Percentiles rank a stretch among this genome's conserved stretches.
These are phyloP conservation scores for Ustilago sp. DNA, from an alignment of 1,284 basidiomycete species.

Conservation along the genomic window DNA sequence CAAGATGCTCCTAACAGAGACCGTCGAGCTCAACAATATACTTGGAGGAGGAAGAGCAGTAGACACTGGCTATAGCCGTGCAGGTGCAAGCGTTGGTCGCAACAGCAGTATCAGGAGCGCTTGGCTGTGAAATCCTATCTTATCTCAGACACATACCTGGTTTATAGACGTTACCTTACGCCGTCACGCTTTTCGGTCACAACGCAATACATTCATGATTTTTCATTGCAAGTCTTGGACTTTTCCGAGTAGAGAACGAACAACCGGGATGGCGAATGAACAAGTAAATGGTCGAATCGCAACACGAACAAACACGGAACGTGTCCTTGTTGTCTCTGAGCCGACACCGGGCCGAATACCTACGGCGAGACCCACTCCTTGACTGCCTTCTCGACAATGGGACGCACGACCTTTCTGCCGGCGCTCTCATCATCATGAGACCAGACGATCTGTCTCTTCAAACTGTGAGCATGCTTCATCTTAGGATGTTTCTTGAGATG, in stretches of 20 bases:
- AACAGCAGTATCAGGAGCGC: conserved; percentile 28
- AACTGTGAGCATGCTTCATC: conserved; percentile 10
- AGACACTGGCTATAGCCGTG: background rate
- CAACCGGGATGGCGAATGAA: no score
- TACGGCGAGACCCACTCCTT: conserved; percentile 42
- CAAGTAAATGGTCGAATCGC: background rate
- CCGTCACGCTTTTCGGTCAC: background rate
- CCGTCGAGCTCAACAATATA: conserved; percentile 14
- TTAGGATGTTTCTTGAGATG: conserved; percentile 27
- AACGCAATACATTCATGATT: conserved; percentile 2
- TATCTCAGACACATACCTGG: background rate
- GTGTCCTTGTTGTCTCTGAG: background rate
- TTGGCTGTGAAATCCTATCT: conserved; percentile 19
- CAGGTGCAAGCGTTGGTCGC: background rate
- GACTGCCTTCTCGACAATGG: conserved; percentile 61
- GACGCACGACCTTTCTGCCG: conserved; percentile 58
- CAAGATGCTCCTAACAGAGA: conserved; percentile 22
- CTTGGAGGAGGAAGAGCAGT: background rate
- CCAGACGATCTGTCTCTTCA: conserved; percentile 53
- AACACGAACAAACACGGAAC: no score
- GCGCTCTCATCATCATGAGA: conserved; percentile 36
- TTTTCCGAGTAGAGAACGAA: background rate
- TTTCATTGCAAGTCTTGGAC: background rate
- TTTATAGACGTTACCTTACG: background rate
- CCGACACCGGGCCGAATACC: background rate